These are phyloP conservation scores for Domatiomyces globalis DNA, from an alignment of 2,329 filamentous ascomycete species.

Conservation along the genomic window DNA sequence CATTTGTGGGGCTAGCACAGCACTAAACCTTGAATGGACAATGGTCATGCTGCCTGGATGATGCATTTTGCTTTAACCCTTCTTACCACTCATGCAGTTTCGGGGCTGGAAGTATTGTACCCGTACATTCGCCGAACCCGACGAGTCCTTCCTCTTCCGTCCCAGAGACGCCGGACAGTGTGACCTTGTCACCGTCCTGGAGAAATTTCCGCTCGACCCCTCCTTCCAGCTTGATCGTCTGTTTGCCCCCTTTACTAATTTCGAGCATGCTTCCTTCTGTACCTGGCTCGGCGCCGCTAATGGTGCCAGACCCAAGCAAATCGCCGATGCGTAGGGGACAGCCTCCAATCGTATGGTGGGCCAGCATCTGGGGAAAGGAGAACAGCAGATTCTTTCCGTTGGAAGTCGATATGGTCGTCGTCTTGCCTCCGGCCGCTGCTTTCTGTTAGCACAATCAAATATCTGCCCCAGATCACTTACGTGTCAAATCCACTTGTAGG, in stretches of 20 bases:
- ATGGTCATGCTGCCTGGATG: neutral
- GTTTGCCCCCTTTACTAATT: slow-evolving; percentile 56
- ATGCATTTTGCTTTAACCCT: no score
- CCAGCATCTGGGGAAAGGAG: slow-evolving; percentile 71
- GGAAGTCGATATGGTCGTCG: slow-evolving; percentile 46
- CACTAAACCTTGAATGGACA: neutral
- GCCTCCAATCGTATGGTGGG: slow-evolving; percentile 63
- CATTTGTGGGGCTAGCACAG: neutral
- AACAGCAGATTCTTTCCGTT: slow-evolving; percentile 58
- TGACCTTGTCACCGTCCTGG: slow-evolving; percentile 58
- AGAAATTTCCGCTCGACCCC: slow-evolving; percentile 58
- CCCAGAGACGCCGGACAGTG: slow-evolving; percentile 52
- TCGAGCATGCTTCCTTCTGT: slow-evolving; percentile 59
- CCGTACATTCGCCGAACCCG: slow-evolving; percentile 61
- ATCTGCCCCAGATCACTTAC: slow-evolving; percentile 25
- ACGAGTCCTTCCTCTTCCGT: slow-evolving; percentile 49
- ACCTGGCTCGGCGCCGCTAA: slow-evolving; percentile 47
- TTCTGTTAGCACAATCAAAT: slow-evolving; percentile 1
- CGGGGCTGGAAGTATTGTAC: slow-evolving; percentile 42
- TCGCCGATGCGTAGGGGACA: slow-evolving; percentile 63
- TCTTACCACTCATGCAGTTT: slow-evolving; percentile 4
- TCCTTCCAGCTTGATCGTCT: slow-evolving; percentile 44
- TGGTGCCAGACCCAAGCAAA: slow-evolving; percentile 64
- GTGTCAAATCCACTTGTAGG: slow-evolving; percentile 51
- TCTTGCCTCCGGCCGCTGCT: slow-evolving; percentile 30